Percentiles rank a stretch among this genome's conserved stretches.
Conservation (phyloP, 176 grass and related monocot species). For the Microstegium vimineum region DNA sequence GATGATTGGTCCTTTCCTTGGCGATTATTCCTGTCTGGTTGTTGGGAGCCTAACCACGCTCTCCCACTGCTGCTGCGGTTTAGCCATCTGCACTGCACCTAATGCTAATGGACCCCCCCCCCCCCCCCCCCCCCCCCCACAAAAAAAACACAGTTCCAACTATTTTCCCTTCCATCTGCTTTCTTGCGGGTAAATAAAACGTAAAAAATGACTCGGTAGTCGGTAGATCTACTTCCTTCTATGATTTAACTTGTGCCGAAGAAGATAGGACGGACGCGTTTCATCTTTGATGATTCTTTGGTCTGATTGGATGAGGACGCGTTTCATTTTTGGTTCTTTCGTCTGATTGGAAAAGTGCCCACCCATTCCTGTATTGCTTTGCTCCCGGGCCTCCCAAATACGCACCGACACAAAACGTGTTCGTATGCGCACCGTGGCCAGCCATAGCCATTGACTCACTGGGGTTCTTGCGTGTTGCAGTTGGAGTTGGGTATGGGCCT, state of each 20-base stretch:
- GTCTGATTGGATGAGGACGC: not conserved
- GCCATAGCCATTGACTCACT: not conserved
- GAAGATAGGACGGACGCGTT: not conserved
- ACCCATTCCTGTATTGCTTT: conserved; percentile 12
- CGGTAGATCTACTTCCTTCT: not conserved
- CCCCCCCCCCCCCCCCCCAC: no score
- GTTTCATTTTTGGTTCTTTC: conserved; percentile 11
- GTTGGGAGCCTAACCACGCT: conserved; percentile 45
- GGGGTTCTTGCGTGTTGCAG: not conserved
- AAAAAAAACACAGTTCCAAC: not conserved
- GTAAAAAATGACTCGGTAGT: conserved; percentile 14
- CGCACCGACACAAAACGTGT: conserved; percentile 30
- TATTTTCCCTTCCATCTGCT: not conserved
- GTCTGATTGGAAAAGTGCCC: conserved; percentile 12
- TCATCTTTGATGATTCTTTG: not conserved
- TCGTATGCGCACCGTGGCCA: conserved; percentile 4
- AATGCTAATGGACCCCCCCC: conserved; percentile 16
- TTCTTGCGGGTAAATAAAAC: not conserved
- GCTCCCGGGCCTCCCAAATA: conserved; percentile 1
- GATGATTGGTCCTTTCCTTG: conserved; percentile 29
- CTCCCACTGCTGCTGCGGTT: conserved; percentile 25
- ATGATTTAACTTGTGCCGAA: not conserved
- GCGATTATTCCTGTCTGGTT: conserved; percentile 45
- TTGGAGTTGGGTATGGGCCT: conserved; percentile 64
- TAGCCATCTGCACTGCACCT: not conserved